Conservation (phyloP, 139 green algal species). For the Eudorina sp. region DNA sequence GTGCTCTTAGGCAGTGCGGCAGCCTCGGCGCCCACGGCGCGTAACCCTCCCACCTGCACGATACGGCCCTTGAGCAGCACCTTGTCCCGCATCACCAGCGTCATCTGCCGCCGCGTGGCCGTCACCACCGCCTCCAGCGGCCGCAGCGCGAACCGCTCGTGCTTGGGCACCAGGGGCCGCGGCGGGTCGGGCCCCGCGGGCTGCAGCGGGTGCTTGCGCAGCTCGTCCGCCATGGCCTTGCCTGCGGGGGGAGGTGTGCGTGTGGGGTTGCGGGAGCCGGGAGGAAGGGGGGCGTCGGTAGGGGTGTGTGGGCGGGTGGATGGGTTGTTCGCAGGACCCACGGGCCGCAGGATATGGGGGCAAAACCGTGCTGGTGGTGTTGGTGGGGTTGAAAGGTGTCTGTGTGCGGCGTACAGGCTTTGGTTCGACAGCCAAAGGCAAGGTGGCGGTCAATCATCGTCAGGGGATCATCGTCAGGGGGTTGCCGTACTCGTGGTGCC, state of each 20-base stretch:
- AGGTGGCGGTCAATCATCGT: too few species aligned
- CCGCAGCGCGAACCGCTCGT: conserved; percentile 57
- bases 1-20: too few species aligned
- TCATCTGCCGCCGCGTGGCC: conserved; percentile 58
- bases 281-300: neutral
- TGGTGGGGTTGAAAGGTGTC: too few species aligned
- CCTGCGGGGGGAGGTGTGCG: conserved; percentile 10
- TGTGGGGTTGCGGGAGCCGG: neutral
- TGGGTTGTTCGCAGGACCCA: too few species aligned
- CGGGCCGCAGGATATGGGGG: too few species aligned
- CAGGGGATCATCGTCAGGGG: too few species aligned
- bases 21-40: too few species aligned
- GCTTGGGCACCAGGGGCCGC: conserved; percentile 47
- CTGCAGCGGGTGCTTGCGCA: neutral
- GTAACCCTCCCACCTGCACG: conserved; percentile 54
- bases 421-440: too few species aligned
- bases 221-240: conserved; percentile 11
- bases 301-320: conserved; percentile 16
- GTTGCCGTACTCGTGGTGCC: too few species aligned
- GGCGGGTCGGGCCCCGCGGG: conserved; percentile 38
- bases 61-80: conserved; percentile 65
- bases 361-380: too few species aligned
- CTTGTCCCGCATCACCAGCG: conserved; percentile 69
- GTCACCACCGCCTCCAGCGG: conserved; percentile 40
- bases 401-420: too few species aligned